phyloP scores from a whole-genome alignment of 2,329 filamentous ascomycete genomes.

The Diaporthe capsici region DNA sequence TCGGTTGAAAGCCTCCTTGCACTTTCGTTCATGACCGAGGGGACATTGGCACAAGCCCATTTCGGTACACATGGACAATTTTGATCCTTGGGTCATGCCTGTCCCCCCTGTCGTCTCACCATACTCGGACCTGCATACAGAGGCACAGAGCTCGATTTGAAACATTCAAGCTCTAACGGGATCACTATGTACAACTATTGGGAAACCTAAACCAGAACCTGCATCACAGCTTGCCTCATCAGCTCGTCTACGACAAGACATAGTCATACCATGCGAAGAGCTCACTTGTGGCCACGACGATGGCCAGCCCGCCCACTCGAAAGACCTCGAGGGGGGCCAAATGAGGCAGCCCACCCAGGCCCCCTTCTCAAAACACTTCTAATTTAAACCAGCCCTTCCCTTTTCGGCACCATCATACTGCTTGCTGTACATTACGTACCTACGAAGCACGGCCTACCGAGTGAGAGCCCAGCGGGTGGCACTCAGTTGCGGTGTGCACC shows the following conservation, averaged over 20 bases:
- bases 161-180: slow-evolving; percentile 5
- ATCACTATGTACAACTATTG: background rate
- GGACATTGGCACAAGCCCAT: background rate
- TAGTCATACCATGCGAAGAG: background rate
- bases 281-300: background rate
- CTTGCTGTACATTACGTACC: background rate
- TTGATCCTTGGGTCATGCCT: slow-evolving; percentile 16
- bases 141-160: slow-evolving; percentile 13
- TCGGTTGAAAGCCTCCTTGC: background rate
- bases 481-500: slow-evolving; percentile 21
- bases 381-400: slow-evolving; percentile 29
- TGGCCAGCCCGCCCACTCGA: background rate
- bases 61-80: slow-evolving; percentile 21
- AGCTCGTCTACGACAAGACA: background rate
- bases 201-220: background rate
- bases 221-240: background rate
- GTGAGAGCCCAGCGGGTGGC: background rate
- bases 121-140: background rate
- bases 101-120: slow-evolving; percentile 1
- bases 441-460: background rate
- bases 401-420: slow-evolving; percentile 7
- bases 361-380: background rate
- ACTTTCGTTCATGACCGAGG: slow-evolving; percentile 4
- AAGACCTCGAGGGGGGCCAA: slow-evolving; percentile 6
- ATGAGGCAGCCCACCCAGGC: slow-evolving; percentile 32